Conservation (phyloP, 1,284 basidiomycete species). For the Mycena citricolor region DNA sequence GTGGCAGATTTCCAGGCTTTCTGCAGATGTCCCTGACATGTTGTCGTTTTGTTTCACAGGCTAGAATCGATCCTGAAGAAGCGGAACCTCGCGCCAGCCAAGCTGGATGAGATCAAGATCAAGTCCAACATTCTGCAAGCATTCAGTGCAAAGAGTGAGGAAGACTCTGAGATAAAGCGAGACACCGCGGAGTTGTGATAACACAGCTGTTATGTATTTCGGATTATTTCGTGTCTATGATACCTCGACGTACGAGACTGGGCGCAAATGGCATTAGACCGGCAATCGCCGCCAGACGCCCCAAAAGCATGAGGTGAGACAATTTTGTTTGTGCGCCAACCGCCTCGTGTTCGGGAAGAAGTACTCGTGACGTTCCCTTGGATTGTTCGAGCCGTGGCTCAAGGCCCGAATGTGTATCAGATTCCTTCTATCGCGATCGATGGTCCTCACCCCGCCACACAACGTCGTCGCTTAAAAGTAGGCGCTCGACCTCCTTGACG, state of each 20-base stretch:
- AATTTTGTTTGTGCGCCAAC: too few species aligned
- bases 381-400: slow-evolving; percentile 17
- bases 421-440: slow-evolving; percentile 15
- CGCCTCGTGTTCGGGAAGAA: slow-evolving; percentile 19
- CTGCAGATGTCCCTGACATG: slow-evolving; percentile 11
- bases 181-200: slow-evolving; percentile 44
- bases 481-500: slow-evolving; percentile 6
- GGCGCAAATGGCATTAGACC: too few species aligned
- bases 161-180: slow-evolving; percentile 43
- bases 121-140: slow-evolving; percentile 86
- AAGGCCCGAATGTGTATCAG: slow-evolving; percentile 8
- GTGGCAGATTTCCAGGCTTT: not conserved
- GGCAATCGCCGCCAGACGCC: too few species aligned
- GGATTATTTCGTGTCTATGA: not conserved
- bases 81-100: slow-evolving; percentile 69
- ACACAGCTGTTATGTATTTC: slow-evolving; percentile 1
- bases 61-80: slow-evolving; percentile 71
- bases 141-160: slow-evolving; percentile 61
- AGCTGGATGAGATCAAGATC: slow-evolving; percentile 92
- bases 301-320: too few species aligned
- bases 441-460: slow-evolving; percentile 16
- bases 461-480: slow-evolving; percentile 5
- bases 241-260: not conserved
- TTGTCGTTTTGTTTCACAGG: slow-evolving; percentile 38
- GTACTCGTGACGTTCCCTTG: slow-evolving; percentile 17